Evolutionary conservation across 1,139 yeast genomes (phyloP), one percentile per base, ranked within the genome.

Genomic region (Nadsonia starkeyi-henricii): DNA sequence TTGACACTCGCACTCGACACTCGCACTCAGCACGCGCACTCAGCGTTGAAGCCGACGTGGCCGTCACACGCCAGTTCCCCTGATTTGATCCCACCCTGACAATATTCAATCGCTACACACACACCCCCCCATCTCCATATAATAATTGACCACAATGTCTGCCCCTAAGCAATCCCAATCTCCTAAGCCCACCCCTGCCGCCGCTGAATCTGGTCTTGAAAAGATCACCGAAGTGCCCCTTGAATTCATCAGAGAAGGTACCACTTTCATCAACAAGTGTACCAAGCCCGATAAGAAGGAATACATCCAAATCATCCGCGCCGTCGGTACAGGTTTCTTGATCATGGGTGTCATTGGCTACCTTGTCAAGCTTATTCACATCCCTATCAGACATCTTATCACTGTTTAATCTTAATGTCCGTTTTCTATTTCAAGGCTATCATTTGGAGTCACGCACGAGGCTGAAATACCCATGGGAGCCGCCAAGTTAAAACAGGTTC

Each of bases 291-390:
- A 81, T 66, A 73, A 75, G 65, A 84, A 82, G 68, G 98, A 91
- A 71, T 89, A 85, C 73, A 61, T 81, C 53, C 83, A 84, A 69
- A 85, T 89, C 63, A 77, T 91, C 58, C 82, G 91, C 70, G 96
- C 97, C 50, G 97, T 91, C 51, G 97, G 97, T 61, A 76, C 88
- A 57, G 98, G 98, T 59, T 91, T 89, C 70, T 72, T 89, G 59
- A 89, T 89, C 78, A 93, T 91, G 91, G 98, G 98, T 62, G 84
- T 86, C 61, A 94, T 91, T 61, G 98, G 98, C 52, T 91, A 88
- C 71, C 85, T 81, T 61, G 94, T 91, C 69, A 91, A 91, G 72
- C 77, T 89, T 64, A 70, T 89, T 62, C 98, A 89, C 70, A 89
- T 89, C 62, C 98, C 98, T 64, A 88, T 89, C 72, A 84, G 97